Evolutionary conservation across 257 asterid genomes (phyloP).

Genomic region (Solanum neorickii): DNA sequence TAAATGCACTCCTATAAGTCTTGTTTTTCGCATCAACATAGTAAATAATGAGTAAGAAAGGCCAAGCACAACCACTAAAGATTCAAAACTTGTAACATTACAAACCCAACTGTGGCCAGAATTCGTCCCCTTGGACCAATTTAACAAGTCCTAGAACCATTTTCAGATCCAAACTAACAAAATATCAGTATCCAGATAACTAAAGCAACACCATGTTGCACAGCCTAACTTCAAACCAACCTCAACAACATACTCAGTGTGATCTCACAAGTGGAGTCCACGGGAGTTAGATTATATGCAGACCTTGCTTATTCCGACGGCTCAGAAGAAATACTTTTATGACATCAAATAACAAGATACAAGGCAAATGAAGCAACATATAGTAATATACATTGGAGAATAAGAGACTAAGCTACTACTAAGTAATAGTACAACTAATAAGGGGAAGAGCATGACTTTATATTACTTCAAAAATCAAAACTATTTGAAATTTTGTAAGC

Average conservation of each 20-base stretch:
- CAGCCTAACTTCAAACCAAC: neutral
- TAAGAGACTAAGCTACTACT: neutral
- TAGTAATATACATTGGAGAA: neutral
- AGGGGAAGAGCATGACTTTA: neutral
- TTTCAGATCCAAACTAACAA: neutral
- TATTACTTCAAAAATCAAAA: neutral
- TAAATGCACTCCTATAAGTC: neutral
- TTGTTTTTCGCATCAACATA: neutral
- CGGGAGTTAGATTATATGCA: neutral
- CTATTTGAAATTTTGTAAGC: neutral
- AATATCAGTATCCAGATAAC: neutral
- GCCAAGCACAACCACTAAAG: neutral
- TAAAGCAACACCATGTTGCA: neutral
- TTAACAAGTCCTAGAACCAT: neutral
- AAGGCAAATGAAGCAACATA: neutral
- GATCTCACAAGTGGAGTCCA: neutral
- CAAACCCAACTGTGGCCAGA: neutral
- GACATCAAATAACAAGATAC: neutral
- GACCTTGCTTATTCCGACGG: neutral
- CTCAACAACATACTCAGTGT: neutral
- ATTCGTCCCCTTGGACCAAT: neutral
- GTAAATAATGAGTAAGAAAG: neutral
- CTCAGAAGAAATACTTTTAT: neutral
- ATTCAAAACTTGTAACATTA: neutral
- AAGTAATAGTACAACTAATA: neutral